phyloP scores from a whole-genome alignment of 768 basidiomycete species.

The Boletus fagicola region DNA sequence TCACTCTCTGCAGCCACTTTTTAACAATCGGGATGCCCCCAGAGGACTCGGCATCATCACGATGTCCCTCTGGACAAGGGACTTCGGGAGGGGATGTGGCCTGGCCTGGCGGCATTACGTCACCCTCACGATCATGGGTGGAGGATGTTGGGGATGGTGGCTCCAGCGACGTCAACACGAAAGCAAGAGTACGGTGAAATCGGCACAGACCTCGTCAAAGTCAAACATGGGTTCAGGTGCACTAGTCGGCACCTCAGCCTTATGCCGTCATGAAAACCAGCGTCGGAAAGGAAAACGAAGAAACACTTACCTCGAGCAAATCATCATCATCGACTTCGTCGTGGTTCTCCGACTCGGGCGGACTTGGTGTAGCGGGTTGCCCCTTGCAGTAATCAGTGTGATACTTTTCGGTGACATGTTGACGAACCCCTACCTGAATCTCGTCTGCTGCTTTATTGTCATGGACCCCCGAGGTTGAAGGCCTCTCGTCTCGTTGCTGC shows the following conservation, averaged over 20 bases:
- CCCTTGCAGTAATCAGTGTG: too few species aligned
- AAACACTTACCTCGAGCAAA: neutral
- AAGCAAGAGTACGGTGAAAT: neutral
- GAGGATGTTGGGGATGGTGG: neutral
- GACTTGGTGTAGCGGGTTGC: too few species aligned
- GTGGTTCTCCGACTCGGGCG: neutral
- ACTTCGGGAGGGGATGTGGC: neutral
- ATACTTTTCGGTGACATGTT: too few species aligned
- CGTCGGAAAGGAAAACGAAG: neutral
- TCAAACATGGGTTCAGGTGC: neutral
- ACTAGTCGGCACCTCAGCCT: neutral
- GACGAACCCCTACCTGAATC: too few species aligned
- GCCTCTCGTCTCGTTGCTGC: too few species aligned
- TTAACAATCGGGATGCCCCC: neutral
- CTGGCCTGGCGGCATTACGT: neutral
- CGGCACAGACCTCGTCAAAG: neutral
- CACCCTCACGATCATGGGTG: neutral
- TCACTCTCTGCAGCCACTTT: neutral
- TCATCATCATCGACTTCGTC: neutral
- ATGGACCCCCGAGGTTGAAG: too few species aligned
- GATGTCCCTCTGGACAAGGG: neutral
- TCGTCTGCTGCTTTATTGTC: too few species aligned
- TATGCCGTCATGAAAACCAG: neutral
- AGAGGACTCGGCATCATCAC: neutral
- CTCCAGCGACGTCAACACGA: neutral